These are phyloP conservation scores for Spiraea crenata DNA, from an alignment of 331 rosid species.

Conservation along the genomic window DNA sequence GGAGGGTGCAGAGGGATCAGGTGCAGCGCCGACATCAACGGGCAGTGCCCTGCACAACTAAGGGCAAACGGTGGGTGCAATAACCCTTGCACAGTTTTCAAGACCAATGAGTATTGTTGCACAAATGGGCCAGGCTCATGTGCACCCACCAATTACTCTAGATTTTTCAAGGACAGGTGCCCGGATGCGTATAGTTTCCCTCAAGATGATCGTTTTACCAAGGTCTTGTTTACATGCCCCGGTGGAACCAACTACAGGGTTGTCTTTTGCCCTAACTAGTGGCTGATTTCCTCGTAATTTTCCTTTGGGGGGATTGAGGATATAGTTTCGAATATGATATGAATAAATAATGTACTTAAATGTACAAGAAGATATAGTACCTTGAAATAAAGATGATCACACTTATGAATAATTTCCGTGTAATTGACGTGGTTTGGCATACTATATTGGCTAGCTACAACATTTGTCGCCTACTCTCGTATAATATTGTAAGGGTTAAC, in stretches of 20 bases:
- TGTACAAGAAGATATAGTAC: too few species aligned
- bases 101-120: neutral
- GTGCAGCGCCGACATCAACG: slow-evolving; percentile 5
- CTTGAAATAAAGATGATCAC: too few species aligned
- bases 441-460: too few species aligned
- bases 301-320: too few species aligned
- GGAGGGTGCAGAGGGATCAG: neutral
- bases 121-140: neutral
- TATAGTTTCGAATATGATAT: too few species aligned
- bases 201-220: neutral
- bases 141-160: neutral
- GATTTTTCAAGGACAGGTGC: neutral
- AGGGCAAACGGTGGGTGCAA: slow-evolving; percentile 17
- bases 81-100: slow-evolving; percentile 12
- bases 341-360: too few species aligned
- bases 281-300: too few species aligned
- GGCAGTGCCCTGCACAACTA: neutral
- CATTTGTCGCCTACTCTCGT: too few species aligned
- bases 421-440: too few species aligned
- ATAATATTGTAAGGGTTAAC: too few species aligned
- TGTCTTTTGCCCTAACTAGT: slow-evolving; percentile 2
- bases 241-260: neutral
- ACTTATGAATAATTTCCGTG: too few species aligned
- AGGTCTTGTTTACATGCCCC: slow-evolving; percentile 11
- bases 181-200: neutral